A percentile compares a stretch with the other conserved stretches of the same genome.
Conservation (phyloP, 2,329 filamentous ascomycete genomes). For the Clathrospora elynae region DNA sequence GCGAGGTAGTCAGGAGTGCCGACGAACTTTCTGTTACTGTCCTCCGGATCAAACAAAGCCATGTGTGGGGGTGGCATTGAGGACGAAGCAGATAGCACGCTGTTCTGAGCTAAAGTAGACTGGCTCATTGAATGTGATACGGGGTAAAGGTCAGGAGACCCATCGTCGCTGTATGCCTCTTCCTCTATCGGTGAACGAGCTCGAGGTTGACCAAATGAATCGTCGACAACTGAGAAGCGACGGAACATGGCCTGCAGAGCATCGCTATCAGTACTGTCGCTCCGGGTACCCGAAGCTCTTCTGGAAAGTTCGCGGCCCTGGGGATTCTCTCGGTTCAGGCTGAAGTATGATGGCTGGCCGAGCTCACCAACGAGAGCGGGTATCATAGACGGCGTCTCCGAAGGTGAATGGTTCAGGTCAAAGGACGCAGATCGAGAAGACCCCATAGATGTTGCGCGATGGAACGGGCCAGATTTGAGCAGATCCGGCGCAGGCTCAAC, state of each 20-base stretch:
- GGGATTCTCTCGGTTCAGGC: conserved; percentile 65
- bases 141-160: conserved; percentile 76
- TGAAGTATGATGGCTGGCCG: conserved; percentile 94
- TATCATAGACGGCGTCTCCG: conserved; percentile 83
- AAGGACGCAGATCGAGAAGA: conserved; percentile 94
- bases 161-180: conserved; percentile 69
- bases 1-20: conserved; percentile 97
- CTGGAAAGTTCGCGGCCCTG: conserved; percentile 65
- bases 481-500: conserved; percentile 86
- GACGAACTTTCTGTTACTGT: conserved; percentile 90
- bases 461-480: conserved; percentile 89
- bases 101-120: conserved; percentile 59
- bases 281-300: conserved; percentile 79
- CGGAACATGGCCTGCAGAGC: conserved; percentile 81
- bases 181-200: conserved; percentile 72
- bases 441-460: conserved; percentile 78
- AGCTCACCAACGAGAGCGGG: conserved; percentile 71
- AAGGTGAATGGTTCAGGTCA: conserved; percentile 82
- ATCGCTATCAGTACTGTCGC: conserved; percentile 91
- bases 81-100: conserved; percentile 63
- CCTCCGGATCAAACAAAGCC: conserved; percentile 93
- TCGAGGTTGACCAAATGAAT: conserved; percentile 51
- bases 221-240: conserved; percentile 62
- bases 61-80: conserved; percentile 89
- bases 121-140: conserved; percentile 66